Conservation (phyloP, 2,329 filamentous ascomycete species). For the Anisogramma anomala region DNA sequence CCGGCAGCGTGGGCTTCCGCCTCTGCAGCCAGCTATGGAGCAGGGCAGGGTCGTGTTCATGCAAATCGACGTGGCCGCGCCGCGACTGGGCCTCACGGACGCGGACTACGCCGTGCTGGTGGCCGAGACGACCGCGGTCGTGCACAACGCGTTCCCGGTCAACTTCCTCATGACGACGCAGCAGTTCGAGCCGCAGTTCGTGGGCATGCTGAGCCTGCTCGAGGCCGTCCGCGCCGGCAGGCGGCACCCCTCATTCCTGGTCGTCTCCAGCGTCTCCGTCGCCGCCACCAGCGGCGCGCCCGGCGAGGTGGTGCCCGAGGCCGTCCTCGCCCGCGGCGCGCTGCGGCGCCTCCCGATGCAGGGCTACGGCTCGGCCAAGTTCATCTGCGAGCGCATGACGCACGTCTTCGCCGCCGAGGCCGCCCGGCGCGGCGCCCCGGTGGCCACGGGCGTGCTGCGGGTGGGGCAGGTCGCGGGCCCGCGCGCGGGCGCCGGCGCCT, state of each 20-base stretch:
- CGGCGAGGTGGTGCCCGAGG: constrained; percentile 15
- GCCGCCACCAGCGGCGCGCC: constrained; percentile 14
- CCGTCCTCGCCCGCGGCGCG: constrained; percentile 14
- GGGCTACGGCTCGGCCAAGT: constrained; percentile 22
- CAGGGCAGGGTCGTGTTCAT: constrained; percentile 5
- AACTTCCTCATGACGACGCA: constrained; percentile 37
- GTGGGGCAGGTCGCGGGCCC: constrained; percentile 22
- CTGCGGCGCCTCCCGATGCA: constrained; percentile 14
- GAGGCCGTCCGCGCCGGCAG: constrained; percentile 21
- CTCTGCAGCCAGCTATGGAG: constrained; percentile 4
- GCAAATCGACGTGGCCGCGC: constrained; percentile 23
- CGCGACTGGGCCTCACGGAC: constrained; percentile 27
- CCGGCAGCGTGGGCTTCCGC: constrained; percentile 2
- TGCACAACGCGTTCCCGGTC: constrained; percentile 39
- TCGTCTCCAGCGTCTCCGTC: constrained; percentile 21
- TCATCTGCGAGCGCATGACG: constrained; percentile 20
- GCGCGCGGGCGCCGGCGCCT: constrained; percentile 16
- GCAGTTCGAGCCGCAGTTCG: constrained; percentile 35
- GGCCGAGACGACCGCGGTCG: constrained; percentile 26
- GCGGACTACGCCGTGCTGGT: constrained; percentile 21
- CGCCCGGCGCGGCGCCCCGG: constrained; percentile 10
- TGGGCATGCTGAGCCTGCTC: constrained; percentile 30
- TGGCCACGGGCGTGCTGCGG: constrained; percentile 10
- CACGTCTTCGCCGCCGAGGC: constrained; percentile 16
- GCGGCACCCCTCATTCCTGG: constrained; percentile 14